Base-by-base conservation (phyloP, 78 protist genomes). In the Dictyostelium firmibasis region DNA sequence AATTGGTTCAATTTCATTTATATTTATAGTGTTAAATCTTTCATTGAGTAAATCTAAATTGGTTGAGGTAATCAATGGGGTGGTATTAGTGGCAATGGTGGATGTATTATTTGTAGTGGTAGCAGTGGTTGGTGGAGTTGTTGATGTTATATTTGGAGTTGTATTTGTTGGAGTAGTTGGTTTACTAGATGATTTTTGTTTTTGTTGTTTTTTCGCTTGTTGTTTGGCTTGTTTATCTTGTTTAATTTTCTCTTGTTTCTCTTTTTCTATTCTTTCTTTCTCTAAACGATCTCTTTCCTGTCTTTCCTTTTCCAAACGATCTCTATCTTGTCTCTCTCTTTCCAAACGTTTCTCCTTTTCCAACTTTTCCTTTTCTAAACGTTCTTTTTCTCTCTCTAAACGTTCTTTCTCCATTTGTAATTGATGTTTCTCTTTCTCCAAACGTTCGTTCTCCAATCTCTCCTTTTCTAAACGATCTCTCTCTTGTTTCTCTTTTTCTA, bases 321-420 rank as follows among this genome's bases (percentile, higher is more conserved):
- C 81, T 9, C 38, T 82, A 23, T 82, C 86, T 50, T 44, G 86
- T 82, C 75, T 50, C 13, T 89, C 87, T 35, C 75, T 89, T 16
- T 89, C 87, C 23, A 82, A 60, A 33, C 87, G 86, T 35, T 89
- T 38, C 41, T 85, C 91, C 20, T 88, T 89, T 14, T 81, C 94
- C 27, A 83, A 14, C 20, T 64, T 53, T 33, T 89, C 87, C 36
- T 81, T 81, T 47, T 81, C 87, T 35, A 72, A 76, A 62, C 84
- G 60, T 47, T 89, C 94, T 14, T 89, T 84, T 29, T 83, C 78
- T 83, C 72, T 84, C 44, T 84, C 89, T 23, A 84, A 64, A 44
- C 81, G 84, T 38, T 74, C 57, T 31, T 77, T 81, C 27, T 85
- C 81, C 35, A 79, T 27, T 60, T 86, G 85, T 44, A 77, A 57